Evolutionary conservation across 2,329 filamentous ascomycete species (phyloP), one percentile per base, ranked within the genome.

Genomic region (Alternaria panax): DNA sequence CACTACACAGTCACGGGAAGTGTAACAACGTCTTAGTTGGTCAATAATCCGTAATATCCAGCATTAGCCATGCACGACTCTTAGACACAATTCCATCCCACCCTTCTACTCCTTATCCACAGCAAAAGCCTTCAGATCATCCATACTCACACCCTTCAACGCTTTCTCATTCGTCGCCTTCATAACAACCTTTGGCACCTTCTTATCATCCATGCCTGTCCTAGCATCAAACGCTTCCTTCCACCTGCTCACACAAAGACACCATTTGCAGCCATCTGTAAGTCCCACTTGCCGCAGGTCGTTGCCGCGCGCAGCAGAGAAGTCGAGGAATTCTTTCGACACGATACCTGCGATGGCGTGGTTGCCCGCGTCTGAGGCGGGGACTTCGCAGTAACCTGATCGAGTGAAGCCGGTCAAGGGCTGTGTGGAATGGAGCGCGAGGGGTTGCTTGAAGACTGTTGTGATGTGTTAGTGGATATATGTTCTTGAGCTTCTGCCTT

Each of bases 381-480:
- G 85, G 5, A 84, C 81, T 60, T 84, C 79, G 77, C 87, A 89
- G 75, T 87, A 88, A 20, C 87, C 87, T 59, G 86, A 86, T 47
- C 86, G 83, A 65, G 85, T 83, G 79, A 83, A 88, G 53, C 87
- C 87, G 1, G 87, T 88, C 70, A 86, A 80, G 8, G 87, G 87
- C 47, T 81, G 80, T 55, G 84, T 84, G 34, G 83, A 85, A 78
- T 88, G 86, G 30, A 85, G 78, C 25, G 82, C 75, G 14, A 89
- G 82, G n/a, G 86, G 53, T n/a, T 60, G 57, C 32, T 59, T 59
- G 52, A 56, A 59, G 14, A 59, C 57, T 59, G 7, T 3, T 32
- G 16, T 24, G 7, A 27, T 7, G 24, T 20, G 45, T 48, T 11
- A 55, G 43, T 8, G 2, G 9, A 11, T 32, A 18, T 34, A 14